Percentiles rank a stretch among this genome's conserved stretches.
Evolutionary conservation across 176 grass and related monocot genomes (phyloP).

Genomic region (Aegilops sharonensis): DNA sequence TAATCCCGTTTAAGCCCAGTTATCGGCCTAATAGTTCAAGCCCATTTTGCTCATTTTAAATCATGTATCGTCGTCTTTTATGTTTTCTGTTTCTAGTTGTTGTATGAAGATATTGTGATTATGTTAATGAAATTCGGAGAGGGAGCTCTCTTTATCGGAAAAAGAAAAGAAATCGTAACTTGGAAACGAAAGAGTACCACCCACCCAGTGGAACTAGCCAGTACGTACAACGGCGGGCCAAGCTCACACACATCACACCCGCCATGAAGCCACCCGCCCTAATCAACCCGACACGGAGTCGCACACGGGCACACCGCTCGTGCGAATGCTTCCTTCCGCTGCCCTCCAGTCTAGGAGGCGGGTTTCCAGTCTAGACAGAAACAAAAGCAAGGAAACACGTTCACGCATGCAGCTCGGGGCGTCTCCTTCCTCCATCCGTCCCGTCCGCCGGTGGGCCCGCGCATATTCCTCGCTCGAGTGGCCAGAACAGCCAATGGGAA

Average conservation of each 20-base stretch:
- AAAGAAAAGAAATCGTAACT: neutral
- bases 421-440: neutral
- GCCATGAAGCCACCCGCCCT: neutral
- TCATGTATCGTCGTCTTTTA: too few species aligned
- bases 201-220: neutral
- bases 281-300: conserved; percentile 30
- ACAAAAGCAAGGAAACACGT: neutral
- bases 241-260: neutral
- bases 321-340: neutral
- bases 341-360: too few species aligned
- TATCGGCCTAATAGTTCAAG: too few species aligned
- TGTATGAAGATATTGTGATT: too few species aligned
- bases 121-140: too few species aligned
- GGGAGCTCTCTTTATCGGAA: too few species aligned
- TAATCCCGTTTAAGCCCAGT: too few species aligned
- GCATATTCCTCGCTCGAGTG: neutral
- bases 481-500: neutral
- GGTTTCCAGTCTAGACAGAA: too few species aligned
- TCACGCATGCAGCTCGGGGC: neutral
- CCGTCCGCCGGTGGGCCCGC: neutral
- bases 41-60: too few species aligned
- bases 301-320: conserved; percentile 2
- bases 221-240: conserved; percentile 9
- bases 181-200: neutral
- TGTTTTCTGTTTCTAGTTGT: too few species aligned